phyloP scores from a whole-genome alignment of 2,329 filamentous ascomycete species.

The Rasamsonia emersonii region DNA sequence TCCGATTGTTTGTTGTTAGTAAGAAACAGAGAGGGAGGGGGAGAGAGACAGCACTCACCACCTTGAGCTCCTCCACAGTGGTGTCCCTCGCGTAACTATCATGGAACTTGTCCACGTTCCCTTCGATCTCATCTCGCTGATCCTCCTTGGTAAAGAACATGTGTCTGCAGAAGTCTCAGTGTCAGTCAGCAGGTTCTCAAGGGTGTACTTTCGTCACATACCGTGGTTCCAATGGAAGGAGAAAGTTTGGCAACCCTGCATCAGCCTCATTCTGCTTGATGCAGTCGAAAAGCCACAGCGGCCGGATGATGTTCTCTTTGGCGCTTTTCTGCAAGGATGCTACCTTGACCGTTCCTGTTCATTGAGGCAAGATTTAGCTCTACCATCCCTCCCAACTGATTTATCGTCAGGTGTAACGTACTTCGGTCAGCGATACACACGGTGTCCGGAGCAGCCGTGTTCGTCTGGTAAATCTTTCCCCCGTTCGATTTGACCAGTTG shows the following conservation, averaged over 20 bases:
- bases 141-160: conserved; percentile 60
- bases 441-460: conserved; percentile 53
- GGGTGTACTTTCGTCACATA: conserved; percentile 27
- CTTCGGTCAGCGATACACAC: conserved; percentile 73
- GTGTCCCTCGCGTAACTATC: conserved; percentile 76
- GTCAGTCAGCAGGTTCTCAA: not conserved
- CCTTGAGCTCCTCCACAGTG: conserved; percentile 52
- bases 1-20: not conserved
- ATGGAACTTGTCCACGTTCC: conserved; percentile 65
- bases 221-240: conserved; percentile 57
- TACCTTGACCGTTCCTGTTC: conserved; percentile 60
- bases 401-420: conserved; percentile 19
- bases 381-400: not conserved
- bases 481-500: conserved; percentile 74
- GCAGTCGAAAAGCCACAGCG: conserved; percentile 78
- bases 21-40: too few species aligned
- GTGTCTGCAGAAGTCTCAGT: conserved; percentile 47
- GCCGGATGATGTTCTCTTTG: conserved; percentile 63
- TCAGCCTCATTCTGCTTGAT: conserved; percentile 53
- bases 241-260: conserved; percentile 43
- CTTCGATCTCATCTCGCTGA: conserved; percentile 45
- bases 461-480: conserved; percentile 67
- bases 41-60: too few species aligned
- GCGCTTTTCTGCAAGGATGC: conserved; percentile 70
- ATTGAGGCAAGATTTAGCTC: too few species aligned